These are phyloP conservation scores for Keithomyces neogunnii DNA, from an alignment of 2,329 filamentous ascomycete genomes.

Conservation along the genomic window DNA sequence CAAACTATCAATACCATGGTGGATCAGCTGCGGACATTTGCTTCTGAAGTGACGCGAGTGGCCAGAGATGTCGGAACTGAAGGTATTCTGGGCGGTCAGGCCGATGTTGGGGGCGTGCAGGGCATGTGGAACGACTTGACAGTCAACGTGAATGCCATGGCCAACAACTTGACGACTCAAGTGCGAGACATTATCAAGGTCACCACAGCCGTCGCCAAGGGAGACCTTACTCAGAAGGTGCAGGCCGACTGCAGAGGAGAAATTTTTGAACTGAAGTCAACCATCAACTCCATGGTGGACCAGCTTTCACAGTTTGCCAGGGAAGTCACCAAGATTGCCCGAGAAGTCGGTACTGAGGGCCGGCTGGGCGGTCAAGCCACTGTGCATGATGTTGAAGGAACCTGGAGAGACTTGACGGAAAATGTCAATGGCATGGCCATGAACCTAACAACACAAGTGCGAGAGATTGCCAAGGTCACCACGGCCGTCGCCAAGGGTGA, in stretches of 20 bases:
- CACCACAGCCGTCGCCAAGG: constrained; percentile 64
- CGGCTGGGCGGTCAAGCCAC: constrained; percentile 90
- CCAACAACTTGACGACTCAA: constrained; percentile 77
- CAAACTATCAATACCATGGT: constrained; percentile 89
- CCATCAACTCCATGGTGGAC: constrained; percentile 99
- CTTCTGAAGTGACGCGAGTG: constrained; percentile 74
- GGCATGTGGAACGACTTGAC: constrained; percentile 87
- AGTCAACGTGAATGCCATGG: constrained; percentile 82
- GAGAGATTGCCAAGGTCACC: constrained; percentile 94
- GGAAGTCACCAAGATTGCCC: constrained; percentile 92
- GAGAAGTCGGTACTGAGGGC: constrained; percentile 94
- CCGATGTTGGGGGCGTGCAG: constrained; percentile 74
- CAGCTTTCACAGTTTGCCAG: constrained; percentile 94
- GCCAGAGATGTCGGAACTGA: constrained; percentile 79
- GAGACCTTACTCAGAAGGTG: constrained; percentile 94
- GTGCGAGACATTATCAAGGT: constrained; percentile 90
- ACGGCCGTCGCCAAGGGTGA: constrained; percentile 92
- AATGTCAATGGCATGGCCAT: constrained; percentile 98
- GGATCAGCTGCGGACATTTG: constrained; percentile 74
- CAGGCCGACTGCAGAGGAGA: constrained; percentile 87
- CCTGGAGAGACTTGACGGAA: constrained; percentile 91
- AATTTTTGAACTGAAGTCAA: constrained; percentile 91
- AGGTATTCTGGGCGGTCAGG: constrained; percentile 74
- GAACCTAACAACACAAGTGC: constrained; percentile 94
- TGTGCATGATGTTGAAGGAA: constrained; percentile 92